Percentiles rank a stretch among this genome's conserved stretches.
phyloP scores from a whole-genome alignment of 495 filamentous ascomycete species.

The Penicillium daleae region DNA sequence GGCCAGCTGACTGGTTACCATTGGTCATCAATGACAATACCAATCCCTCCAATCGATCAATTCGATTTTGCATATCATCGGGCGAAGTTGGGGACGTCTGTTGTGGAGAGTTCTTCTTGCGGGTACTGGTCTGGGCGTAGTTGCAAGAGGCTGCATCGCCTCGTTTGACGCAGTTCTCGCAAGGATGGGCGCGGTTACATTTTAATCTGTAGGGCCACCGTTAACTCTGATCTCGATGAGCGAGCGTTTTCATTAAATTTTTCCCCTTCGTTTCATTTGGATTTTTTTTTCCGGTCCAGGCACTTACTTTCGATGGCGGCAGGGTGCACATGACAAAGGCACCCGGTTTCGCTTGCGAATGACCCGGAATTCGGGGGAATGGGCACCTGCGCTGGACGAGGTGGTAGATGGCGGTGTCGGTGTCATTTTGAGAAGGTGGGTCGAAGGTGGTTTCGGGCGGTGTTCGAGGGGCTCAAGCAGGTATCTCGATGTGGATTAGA shows the following conservation, averaged over 20 bases:
- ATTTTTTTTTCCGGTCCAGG: constrained; percentile 30
- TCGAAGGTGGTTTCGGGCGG: neutral
- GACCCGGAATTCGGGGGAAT: constrained; percentile 88
- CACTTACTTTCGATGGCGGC: constrained; percentile 90
- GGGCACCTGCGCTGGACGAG: constrained; percentile 70
- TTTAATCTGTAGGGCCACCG: constrained; percentile 62
- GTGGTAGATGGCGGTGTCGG: constrained; percentile 91
- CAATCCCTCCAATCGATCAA: constrained; percentile 93
- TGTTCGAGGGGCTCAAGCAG: neutral
- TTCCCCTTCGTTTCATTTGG: neutral
- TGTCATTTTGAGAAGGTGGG: constrained; percentile 54
- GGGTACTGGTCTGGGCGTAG: constrained; percentile 78
- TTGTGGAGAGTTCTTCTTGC: constrained; percentile 73
- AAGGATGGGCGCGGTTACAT: constrained; percentile 91
- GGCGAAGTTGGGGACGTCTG: constrained; percentile 63
- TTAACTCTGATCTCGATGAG: neutral
- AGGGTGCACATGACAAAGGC: constrained; percentile 91
- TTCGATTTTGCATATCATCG: constrained; percentile 99
- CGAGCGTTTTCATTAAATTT: neutral
- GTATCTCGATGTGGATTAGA: neutral
- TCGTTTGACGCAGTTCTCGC: constrained; percentile 93
- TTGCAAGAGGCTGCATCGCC: constrained; percentile 83
- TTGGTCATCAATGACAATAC: constrained; percentile 97
- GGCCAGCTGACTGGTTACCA: constrained; percentile 67
- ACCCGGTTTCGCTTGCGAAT: constrained; percentile 94